Evolutionary conservation across 345 rosid species (phyloP), one percentile per base, ranked within the genome.

Genomic region (Citrus sp.): DNA sequence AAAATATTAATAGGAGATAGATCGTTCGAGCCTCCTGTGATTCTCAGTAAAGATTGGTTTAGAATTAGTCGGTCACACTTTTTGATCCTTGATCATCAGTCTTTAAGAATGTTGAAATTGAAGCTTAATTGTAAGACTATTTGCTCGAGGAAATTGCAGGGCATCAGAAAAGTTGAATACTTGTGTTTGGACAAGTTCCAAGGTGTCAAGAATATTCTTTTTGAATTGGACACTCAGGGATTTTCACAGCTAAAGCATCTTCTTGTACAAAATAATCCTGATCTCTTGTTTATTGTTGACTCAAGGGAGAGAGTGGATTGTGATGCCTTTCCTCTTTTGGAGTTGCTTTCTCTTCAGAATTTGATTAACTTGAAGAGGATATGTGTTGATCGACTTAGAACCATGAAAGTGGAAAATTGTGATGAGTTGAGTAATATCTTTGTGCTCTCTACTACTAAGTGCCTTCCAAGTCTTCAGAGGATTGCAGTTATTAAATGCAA

Each of bases 401-500:
- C 7, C 2, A 22, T 84, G 3, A 42, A 25, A 6, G 82, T 84
- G 27, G 18, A 1, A 28, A 5, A 6, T 24, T 82, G 81, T 24
- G 8, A 58, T 9, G 13, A 60, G 27, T 24, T 60, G 5, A 60
- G 14, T 9, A 60, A 60, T 25, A 60, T 60, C 12, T 78, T 82
- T 30, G 24, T 68, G 3, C 32, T 80, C 12, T 80, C 78, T 49
- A 37, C 55, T 22, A 54, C 73, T 19, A 38, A 54, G 60, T 37
- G 66, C 6, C 83, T 83, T 74, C 46, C 32, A 22, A 75, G 58
- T 4, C 85, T 79, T 56, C 72, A 70, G 24, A 30, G 55, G 30
- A 81, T 83, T 32, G 38, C 69, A 22, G 75, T 81, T n/a, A 24
- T 2, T 22, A n/a, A 58, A 14, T 82, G 84, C 37, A 19, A 30